Conservation (phyloP, 768 basidiomycete genomes). For the Harrya chromipes region DNA sequence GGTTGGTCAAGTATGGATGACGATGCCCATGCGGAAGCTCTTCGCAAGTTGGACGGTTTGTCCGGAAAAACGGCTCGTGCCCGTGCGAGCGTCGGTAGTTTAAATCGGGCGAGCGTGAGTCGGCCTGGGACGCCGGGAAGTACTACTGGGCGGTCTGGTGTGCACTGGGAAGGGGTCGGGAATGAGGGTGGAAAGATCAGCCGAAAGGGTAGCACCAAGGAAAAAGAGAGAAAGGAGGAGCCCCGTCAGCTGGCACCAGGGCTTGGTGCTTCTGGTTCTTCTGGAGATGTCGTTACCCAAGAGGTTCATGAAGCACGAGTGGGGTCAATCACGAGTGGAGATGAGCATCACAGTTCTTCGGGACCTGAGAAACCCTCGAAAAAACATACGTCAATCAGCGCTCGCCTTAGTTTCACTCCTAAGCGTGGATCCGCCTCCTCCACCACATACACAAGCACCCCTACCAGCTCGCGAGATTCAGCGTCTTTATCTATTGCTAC, state of each 20-base stretch:
- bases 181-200: conserved; percentile 34
- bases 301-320: conserved; percentile 43
- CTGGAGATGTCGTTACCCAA: conserved; percentile 30
- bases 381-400: conserved; percentile 53
- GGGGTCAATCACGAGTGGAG: conserved; percentile 49
- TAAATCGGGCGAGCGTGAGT: conserved; percentile 63
- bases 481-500: conserved; percentile 77
- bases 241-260: conserved; percentile 24
- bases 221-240: conserved; percentile 46
- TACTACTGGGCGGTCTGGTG: conserved; percentile 43
- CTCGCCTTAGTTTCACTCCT: conserved; percentile 73
- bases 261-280: conserved; percentile 36
- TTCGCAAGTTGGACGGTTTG: conserved; percentile 90
- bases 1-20: conserved; percentile 89
- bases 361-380: conserved; percentile 63
- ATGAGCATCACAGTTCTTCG: conserved; percentile 49
- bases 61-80: conserved; percentile 72
- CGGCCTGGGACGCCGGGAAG: conserved; percentile 73
- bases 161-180: conserved; percentile 75
- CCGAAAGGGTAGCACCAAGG: conserved; percentile 37
- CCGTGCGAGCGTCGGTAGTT: conserved; percentile 72
- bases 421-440: conserved; percentile 91
- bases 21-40: conserved; percentile 83
- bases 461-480: conserved; percentile 84
- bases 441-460: conserved; percentile 78